phyloP scores from a whole-genome alignment of 257 asterid genomes.

The Primulina tabacum region DNA sequence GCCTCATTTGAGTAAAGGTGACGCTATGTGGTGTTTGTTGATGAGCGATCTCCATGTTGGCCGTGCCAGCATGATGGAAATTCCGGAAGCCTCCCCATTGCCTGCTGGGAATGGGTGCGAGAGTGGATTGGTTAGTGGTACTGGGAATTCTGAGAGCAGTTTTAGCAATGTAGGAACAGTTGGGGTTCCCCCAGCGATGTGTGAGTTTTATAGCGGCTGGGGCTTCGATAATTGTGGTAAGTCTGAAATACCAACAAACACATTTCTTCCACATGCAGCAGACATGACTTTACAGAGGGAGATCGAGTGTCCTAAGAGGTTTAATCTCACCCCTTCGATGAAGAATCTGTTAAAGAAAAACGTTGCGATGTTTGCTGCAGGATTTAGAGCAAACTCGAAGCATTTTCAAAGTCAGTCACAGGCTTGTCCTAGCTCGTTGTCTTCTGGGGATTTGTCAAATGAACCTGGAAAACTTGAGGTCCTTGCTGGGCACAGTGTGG shows the following conservation, averaged over 20 bases:
- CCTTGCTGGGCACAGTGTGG: conserved; percentile 39
- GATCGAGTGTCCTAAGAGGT: conserved; percentile 87
- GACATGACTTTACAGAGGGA: conserved; percentile 71
- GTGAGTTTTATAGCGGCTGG: conserved; percentile 90
- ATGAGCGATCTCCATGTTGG: conserved; percentile 89
- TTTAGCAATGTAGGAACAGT: conserved; percentile 52
- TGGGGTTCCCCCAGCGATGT: conserved; percentile 70
- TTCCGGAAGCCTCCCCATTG: conserved; percentile 54
- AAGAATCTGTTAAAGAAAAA: conserved; percentile 75
- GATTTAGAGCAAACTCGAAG: conserved; percentile 70
- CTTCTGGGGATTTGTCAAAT: conserved; percentile 42
- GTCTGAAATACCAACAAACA: conserved; percentile 58
- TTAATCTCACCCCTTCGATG: conserved; percentile 87
- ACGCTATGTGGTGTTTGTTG: conserved; percentile 95
- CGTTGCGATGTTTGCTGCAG: conserved; percentile 93
- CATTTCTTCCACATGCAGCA: conserved; percentile 49
- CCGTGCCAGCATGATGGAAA: conserved; percentile 84
- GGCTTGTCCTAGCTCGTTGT: conserved; percentile 50
- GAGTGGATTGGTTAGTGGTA: conserved; percentile 33
- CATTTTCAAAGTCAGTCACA: conserved; percentile 55
- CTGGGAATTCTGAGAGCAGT: conserved; percentile 36
- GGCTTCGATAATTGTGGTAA: conserved; percentile 74
- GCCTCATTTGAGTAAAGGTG: conserved; percentile 77
- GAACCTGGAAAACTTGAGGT: conserved; percentile 34
- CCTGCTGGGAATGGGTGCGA: conserved; percentile 37